phyloP scores from a whole-genome alignment of 768 basidiomycete species.

The Tricholoma flavovirens region DNA sequence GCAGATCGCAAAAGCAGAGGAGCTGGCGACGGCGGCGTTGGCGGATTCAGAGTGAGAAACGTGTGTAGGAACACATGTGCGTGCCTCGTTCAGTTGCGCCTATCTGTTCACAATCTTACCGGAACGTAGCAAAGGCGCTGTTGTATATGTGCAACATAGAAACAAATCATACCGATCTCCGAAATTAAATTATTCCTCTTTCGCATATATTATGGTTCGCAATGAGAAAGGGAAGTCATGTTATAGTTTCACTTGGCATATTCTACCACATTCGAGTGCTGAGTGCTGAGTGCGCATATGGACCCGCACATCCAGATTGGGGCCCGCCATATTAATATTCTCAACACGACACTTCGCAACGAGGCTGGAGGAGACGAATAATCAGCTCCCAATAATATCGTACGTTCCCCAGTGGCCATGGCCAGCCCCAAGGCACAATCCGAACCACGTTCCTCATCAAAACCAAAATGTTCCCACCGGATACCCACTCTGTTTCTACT shows the following conservation, averaged over 20 bases:
- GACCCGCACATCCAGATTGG: background rate
- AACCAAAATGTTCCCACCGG: background rate
- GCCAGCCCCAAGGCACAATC: background rate
- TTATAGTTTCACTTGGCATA: background rate
- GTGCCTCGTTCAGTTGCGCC: background rate
- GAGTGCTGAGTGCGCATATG: too few relatives aligned
- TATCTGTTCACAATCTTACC: background rate
- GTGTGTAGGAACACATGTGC: constrained; percentile 9
- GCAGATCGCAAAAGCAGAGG: constrained; percentile 28
- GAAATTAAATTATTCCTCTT: background rate
- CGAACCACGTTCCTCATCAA: background rate
- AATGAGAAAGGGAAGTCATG: background rate
- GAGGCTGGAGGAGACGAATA: too few relatives aligned
- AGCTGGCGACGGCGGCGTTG: constrained; percentile 17
- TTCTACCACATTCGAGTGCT: background rate
- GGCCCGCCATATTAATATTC: too few relatives aligned
- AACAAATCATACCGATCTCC: background rate
- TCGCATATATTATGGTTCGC: background rate
- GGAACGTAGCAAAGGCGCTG: background rate
- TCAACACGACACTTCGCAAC: too few relatives aligned
- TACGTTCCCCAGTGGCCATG: background rate
- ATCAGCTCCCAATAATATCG: too few relatives aligned
- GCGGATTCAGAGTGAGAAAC: constrained; percentile 7
- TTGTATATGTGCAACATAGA: background rate
- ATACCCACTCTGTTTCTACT: too few relatives aligned